Evolutionary conservation across 1,284 basidiomycete species (phyloP).

Genomic region (Ceratobasidium sp.): DNA sequence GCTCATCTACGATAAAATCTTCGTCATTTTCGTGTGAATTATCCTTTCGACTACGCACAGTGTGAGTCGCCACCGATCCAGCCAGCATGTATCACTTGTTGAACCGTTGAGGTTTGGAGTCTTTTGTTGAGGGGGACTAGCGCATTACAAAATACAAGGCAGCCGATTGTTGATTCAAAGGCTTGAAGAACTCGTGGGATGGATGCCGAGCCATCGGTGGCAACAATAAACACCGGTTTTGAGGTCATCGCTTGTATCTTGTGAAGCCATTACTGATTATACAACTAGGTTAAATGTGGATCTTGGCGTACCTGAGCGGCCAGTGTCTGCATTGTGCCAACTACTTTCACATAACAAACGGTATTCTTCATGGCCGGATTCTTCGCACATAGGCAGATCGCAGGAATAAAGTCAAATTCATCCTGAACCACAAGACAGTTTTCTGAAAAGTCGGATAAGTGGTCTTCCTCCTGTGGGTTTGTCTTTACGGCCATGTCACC

Average conservation of each 20-base stretch:
- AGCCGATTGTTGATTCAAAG: neutral
- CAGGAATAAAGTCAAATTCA: slow-evolving; percentile 21
- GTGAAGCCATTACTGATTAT: neutral
- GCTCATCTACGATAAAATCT: neutral
- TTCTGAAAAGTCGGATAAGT: neutral
- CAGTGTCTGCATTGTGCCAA: slow-evolving; percentile 7
- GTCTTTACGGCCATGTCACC: neutral
- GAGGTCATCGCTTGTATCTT: slow-evolving; percentile 9
- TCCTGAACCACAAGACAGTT: neutral
- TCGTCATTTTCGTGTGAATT: neutral
- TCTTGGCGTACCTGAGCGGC: neutral
- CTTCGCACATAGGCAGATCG: neutral
- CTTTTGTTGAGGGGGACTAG: neutral
- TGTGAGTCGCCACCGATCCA: neutral
- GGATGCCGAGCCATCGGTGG: neutral
- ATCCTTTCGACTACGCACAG: neutral
- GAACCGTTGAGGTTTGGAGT: neutral
- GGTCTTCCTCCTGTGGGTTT: too few relatives aligned
- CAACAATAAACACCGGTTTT: slow-evolving; percentile 16
- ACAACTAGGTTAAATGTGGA: too few relatives aligned
- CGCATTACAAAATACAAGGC: slow-evolving; percentile 5
- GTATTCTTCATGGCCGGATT: neutral
- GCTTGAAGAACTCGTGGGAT: slow-evolving; percentile 2
- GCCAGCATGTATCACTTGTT: slow-evolving; percentile 18
- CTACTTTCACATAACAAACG: slow-evolving; percentile 15